Evolutionary conservation across 148 eudicot species (phyloP).

Genomic region (Rhododendron simsii): DNA sequence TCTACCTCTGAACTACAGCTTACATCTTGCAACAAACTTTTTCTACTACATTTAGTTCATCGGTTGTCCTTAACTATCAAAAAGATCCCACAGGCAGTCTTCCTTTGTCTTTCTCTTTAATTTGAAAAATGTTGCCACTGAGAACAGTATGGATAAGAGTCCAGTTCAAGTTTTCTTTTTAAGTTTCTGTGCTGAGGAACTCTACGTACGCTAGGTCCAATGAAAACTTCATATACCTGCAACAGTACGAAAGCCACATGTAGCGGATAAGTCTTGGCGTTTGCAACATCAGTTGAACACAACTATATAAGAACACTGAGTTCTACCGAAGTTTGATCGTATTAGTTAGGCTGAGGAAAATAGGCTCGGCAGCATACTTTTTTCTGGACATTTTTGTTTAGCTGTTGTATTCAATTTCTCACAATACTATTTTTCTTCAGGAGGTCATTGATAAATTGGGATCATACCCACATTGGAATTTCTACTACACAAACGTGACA

Average conservation of each 20-base stretch:
- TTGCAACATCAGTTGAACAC: too few species aligned
- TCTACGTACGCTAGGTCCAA: neutral
- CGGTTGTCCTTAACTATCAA: too few species aligned
- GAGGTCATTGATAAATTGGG: conserved; percentile 65
- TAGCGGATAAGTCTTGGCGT: neutral
- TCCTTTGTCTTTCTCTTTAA: neutral
- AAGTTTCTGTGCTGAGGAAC: neutral
- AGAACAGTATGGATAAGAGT: neutral
- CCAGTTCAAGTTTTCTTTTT: neutral
- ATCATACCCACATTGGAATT: conserved; percentile 60
- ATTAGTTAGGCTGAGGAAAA: neutral
- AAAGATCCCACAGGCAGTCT: neutral
- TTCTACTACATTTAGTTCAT: too few species aligned
- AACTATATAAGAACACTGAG: neutral
- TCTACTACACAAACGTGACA: conserved; percentile 65
- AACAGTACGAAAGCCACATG: neutral
- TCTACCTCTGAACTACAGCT: too few species aligned
- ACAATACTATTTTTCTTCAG: conserved; percentile 14
- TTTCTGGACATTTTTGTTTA: neutral
- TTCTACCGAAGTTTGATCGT: neutral
- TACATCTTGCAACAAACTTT: too few species aligned
- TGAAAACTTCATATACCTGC: neutral
- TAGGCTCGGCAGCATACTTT: neutral
- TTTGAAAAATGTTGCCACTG: neutral
- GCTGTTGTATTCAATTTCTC: neutral